Percentiles rank a stretch among this genome's conserved stretches.
These are phyloP conservation scores for Lathyrus aphaca DNA, from an alignment of 306 rosid genomes.

Conservation along the genomic window DNA sequence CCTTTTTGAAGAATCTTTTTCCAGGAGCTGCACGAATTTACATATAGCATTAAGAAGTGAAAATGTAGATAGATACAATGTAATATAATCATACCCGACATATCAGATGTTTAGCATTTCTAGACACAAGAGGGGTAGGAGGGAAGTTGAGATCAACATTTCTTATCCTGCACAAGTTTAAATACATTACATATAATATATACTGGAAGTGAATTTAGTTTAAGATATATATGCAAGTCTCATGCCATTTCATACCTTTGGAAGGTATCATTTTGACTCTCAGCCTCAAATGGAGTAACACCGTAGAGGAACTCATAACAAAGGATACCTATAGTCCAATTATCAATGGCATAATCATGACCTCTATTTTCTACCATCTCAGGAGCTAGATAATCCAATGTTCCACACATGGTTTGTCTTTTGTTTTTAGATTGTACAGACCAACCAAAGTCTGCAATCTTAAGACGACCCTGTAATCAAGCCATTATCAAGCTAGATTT, in stretches of 20 bases:
- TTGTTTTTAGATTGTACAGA: slow-evolving; percentile 81
- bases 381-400: slow-evolving; percentile 89
- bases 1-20: slow-evolving; percentile 74
- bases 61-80: background rate
- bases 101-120: slow-evolving; percentile 75
- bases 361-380: slow-evolving; percentile 89
- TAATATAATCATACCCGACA: slow-evolving; percentile 51
- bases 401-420: slow-evolving; percentile 92
- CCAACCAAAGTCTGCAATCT: slow-evolving; percentile 96
- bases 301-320: slow-evolving; percentile 91
- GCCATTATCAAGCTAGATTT: slow-evolving; percentile 21
- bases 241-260: slow-evolving; percentile 48
- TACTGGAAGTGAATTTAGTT: slow-evolving; percentile 7
- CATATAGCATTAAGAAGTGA: slow-evolving; percentile 18
- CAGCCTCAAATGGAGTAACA: slow-evolving; percentile 89
- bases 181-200: slow-evolving; percentile 13
- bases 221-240: background rate
- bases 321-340: slow-evolving; percentile 89
- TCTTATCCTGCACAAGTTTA: slow-evolving; percentile 58
- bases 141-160: slow-evolving; percentile 77
- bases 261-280: slow-evolving; percentile 80
- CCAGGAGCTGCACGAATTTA: slow-evolving; percentile 66
- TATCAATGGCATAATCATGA: slow-evolving; percentile 87
- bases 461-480: slow-evolving; percentile 72
- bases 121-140: slow-evolving; percentile 55